Conservation (phyloP, 306 rosid genomes). For the Albizia julibrissin region DNA sequence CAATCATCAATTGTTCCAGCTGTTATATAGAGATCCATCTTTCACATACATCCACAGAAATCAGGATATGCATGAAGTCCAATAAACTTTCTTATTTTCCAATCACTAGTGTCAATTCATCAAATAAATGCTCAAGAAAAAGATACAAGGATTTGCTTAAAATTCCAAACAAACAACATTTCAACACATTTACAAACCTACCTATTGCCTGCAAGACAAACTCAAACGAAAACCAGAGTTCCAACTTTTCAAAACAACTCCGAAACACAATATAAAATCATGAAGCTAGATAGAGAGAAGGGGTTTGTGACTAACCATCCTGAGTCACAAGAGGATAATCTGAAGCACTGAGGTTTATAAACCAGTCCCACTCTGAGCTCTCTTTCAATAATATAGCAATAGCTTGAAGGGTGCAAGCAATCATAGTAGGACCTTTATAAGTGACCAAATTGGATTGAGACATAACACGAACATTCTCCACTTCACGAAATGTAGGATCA, state of each 20-base stretch:
- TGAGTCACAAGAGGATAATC: constrained; percentile 98
- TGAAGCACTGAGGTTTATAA: constrained; percentile 94
- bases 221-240: constrained; percentile 16
- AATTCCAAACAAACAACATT: constrained; percentile 25
- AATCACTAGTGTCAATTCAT: not conserved
- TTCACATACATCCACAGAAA: constrained; percentile 1
- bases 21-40: constrained; percentile 2
- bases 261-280: constrained; percentile 13
- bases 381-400: constrained; percentile 87
- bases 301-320: constrained; percentile 68
- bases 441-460: constrained; percentile 87
- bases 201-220: constrained; percentile 8
- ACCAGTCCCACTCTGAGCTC: constrained; percentile 77
- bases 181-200: constrained; percentile 17
- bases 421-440: constrained; percentile 98
- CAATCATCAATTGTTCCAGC: constrained; percentile 23
- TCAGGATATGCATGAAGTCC: constrained; percentile 23
- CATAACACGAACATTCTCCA: constrained; percentile 91
- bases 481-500: constrained; percentile 75
- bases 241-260: constrained; percentile 7
- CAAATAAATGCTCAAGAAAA: not conserved
- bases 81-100: not conserved
- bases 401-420: constrained; percentile 97
- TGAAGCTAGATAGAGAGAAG: constrained; percentile 15
- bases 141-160: not conserved